A percentile compares a stretch with the other conserved stretches of the same genome.
Evolutionary conservation across 176 grass and related monocot species (phyloP).

Genomic region (Phoenix roebelenii): DNA sequence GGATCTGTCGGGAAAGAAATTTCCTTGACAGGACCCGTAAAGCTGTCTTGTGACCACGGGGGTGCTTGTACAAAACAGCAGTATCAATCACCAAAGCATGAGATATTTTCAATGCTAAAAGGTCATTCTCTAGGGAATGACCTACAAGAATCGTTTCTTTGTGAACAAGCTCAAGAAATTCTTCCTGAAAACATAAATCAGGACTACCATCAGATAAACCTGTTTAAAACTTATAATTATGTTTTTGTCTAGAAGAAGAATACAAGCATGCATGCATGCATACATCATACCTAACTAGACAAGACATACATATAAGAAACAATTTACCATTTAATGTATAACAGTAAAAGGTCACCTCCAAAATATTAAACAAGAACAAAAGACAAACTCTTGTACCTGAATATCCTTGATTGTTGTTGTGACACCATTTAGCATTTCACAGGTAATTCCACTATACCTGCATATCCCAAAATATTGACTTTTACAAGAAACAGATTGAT

Average conservation of each 20-base stretch:
- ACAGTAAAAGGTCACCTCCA: too few relatives aligned
- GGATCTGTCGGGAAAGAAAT: constrained; percentile 60
- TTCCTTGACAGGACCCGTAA: constrained; percentile 70
- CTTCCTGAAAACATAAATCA: constrained; percentile 50
- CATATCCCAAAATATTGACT: constrained; percentile 1
- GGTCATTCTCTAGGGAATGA: constrained; percentile 95
- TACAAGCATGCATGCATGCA: too few relatives aligned
- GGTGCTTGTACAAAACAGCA: constrained; percentile 67
- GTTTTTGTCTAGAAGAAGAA: too few relatives aligned
- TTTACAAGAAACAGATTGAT: background rate
- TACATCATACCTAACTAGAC: too few relatives aligned
- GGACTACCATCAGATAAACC: background rate
- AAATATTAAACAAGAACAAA: background rate
- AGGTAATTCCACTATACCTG: constrained; percentile 89
- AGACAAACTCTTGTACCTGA: constrained; percentile 36
- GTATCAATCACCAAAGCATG: constrained; percentile 85
- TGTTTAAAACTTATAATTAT: background rate
- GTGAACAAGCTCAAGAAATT: constrained; percentile 55
- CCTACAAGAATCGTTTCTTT: constrained; percentile 95
- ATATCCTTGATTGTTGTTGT: constrained; percentile 79
- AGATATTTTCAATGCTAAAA: constrained; percentile 64
- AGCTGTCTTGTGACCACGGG: constrained; percentile 65
- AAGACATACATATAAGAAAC: too few relatives aligned
- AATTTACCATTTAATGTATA: too few relatives aligned
- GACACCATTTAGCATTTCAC: constrained; percentile 82